Conservation (phyloP, 257 asterid species). For the Nicotiana paniculata region DNA sequence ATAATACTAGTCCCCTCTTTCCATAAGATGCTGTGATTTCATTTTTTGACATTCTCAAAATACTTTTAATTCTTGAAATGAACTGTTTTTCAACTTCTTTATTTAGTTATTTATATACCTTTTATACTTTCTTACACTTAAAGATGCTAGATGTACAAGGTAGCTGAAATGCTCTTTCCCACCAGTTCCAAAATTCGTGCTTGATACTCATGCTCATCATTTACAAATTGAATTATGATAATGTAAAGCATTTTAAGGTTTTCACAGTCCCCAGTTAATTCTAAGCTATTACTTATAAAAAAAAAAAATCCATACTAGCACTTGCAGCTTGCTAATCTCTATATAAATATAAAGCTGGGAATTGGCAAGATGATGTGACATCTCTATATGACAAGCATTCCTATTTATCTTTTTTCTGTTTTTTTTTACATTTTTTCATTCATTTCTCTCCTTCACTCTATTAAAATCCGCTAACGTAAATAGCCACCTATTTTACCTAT, state of each 20-base stretch:
- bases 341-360: too few relatives aligned
- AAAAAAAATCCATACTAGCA: neutral
- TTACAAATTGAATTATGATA: neutral
- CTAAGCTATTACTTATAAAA: neutral
- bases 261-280: neutral
- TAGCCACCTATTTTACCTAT: too few relatives aligned
- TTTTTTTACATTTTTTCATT: too few relatives aligned
- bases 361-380: too few relatives aligned
- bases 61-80: neutral
- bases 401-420: too few relatives aligned
- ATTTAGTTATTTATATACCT: neutral
- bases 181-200: neutral
- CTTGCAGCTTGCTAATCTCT: neutral
- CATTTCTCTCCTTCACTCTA: too few relatives aligned
- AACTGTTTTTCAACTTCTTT: neutral
- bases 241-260: neutral
- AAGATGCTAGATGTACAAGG: neutral
- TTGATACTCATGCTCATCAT: neutral
- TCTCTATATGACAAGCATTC: too few relatives aligned
- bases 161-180: neutral
- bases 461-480: too few relatives aligned
- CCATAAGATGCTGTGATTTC: neutral
- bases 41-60: neutral
- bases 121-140: neutral
- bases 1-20: neutral